A percentile compares a stretch with the other conserved stretches of the same genome.
These are phyloP conservation scores for Leccinum solheimii DNA, from an alignment of 1,284 basidiomycete species.

Conservation along the genomic window DNA sequence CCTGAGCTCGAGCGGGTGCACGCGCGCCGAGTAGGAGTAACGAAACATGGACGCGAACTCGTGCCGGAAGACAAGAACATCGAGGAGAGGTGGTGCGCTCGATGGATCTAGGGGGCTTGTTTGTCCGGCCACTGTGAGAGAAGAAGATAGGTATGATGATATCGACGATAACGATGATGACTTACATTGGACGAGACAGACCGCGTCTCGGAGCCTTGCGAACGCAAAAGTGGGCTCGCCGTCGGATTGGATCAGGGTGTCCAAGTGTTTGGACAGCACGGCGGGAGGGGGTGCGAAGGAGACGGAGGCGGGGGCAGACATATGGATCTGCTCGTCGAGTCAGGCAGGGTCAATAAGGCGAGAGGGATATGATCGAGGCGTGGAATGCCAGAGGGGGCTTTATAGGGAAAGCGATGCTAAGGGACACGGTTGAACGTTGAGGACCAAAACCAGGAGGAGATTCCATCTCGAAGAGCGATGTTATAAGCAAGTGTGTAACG, in stretches of 20 bases:
- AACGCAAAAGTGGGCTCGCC: conserved; percentile 43
- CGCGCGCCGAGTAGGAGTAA: conserved; percentile 43
- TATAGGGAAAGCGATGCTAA: conserved; percentile 5
- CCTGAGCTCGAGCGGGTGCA: conserved; percentile 54
- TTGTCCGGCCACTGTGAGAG: conserved; percentile 22
- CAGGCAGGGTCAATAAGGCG: background rate
- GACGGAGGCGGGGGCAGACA: conserved; percentile 14
- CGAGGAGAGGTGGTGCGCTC: conserved; percentile 12
- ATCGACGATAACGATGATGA: background rate
- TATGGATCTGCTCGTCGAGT: background rate
- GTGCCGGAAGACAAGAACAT: conserved; percentile 48
- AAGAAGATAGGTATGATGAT: background rate
- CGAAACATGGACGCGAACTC: conserved; percentile 63
- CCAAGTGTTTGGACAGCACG: conserved; percentile 16
- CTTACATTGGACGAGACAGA: conserved; percentile 52
- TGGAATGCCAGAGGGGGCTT: background rate
- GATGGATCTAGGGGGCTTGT: conserved; percentile 12
- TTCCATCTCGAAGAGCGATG: background rate
- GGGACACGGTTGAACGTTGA: background rate
- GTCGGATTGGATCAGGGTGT: background rate
- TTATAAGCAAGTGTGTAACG: background rate
- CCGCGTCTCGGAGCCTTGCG: conserved; percentile 44
- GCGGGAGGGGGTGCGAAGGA: conserved; percentile 26
- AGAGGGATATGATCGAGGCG: background rate
- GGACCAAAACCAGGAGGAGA: background rate